Conservation (phyloP, 345 rosid species). For the Iberis pinnata region DNA sequence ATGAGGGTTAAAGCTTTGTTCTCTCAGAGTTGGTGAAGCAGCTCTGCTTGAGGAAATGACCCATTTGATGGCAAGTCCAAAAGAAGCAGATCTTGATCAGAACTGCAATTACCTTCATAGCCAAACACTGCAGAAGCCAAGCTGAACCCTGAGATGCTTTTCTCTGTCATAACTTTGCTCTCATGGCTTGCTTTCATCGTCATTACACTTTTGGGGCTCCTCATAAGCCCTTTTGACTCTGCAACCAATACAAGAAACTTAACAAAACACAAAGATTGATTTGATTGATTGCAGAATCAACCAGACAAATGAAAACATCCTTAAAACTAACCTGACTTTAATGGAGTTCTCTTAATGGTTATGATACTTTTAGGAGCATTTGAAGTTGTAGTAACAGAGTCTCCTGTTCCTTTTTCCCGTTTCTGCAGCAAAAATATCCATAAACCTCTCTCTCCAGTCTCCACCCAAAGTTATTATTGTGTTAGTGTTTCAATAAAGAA, state of each 20-base stretch:
- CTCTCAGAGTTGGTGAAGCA: constrained; percentile 33
- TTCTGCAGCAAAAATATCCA: no score
- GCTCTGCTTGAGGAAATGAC: constrained; percentile 89
- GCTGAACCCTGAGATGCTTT: constrained; percentile 55
- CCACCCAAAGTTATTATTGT: no score
- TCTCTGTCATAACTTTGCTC: constrained; percentile 50
- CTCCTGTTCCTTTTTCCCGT: no score
- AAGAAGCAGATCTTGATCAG: constrained; percentile 69
- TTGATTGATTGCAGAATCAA: neutral
- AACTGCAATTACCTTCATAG: constrained; percentile 48
- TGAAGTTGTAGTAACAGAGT: no score
- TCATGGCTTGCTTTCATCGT: constrained; percentile 41
- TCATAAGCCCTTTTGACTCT: constrained; percentile 53
- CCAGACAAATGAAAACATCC: no score
- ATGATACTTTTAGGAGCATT: no score
- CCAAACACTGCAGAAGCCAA: constrained; percentile 2
- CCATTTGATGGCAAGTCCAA: constrained; percentile 75
- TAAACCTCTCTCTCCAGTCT: no score
- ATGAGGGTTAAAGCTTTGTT: constrained; percentile 6
- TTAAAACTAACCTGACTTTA: no score
- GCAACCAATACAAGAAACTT: neutral
- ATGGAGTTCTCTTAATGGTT: no score
- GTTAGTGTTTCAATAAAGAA: neutral
- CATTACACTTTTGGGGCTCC: constrained; percentile 57
- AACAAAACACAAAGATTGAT: neutral